Percentiles rank a stretch among this genome's conserved stretches.
Evolutionary conservation across 31 red algal species (phyloP).

Genomic region (Porphyra umbilicalis): DNA sequence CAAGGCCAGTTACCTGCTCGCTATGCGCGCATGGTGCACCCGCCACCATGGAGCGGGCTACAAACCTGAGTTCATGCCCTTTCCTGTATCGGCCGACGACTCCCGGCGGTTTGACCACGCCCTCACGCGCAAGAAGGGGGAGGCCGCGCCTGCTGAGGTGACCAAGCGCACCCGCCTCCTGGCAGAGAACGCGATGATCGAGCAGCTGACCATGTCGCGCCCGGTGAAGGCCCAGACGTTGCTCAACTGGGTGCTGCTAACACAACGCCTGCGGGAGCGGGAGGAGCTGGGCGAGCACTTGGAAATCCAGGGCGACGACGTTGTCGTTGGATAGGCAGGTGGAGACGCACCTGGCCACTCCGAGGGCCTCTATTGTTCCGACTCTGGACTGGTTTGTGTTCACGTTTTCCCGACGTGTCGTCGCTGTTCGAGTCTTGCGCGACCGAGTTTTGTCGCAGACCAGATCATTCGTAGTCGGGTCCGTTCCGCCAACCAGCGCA

Average conservation of each 20-base stretch:
- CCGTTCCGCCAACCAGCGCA: too few species aligned
- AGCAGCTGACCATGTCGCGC: not conserved
- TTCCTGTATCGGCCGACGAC: constrained; percentile 73
- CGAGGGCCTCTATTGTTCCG: too few species aligned
- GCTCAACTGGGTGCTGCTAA: not conserved
- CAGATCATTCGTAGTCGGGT: too few species aligned
- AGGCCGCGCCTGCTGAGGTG: constrained; percentile 11
- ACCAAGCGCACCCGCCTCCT: not conserved
- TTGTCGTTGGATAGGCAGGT: not conserved
- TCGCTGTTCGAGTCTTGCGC: too few species aligned
- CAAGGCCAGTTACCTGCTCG: constrained; percentile 84
- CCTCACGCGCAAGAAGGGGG: constrained; percentile 43
- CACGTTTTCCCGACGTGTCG: too few species aligned
- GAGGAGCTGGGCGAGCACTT: not conserved
- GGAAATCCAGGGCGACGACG: not conserved
- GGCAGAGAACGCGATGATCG: not conserved
- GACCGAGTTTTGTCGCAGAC: too few species aligned
- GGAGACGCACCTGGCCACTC: too few species aligned
- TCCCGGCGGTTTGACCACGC: constrained; percentile 74
- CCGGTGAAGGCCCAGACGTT: not conserved
- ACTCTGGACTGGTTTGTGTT: too few species aligned
- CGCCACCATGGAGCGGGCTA: constrained; percentile 83
- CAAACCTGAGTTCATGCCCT: constrained; percentile 77
- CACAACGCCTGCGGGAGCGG: not conserved
- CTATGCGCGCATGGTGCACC: constrained; percentile 86